A percentile compares a stretch with the other conserved stretches of the same genome.
phyloP scores from a whole-genome alignment of 2,329 filamentous ascomycete species.

The Fusarium algeriense region DNA sequence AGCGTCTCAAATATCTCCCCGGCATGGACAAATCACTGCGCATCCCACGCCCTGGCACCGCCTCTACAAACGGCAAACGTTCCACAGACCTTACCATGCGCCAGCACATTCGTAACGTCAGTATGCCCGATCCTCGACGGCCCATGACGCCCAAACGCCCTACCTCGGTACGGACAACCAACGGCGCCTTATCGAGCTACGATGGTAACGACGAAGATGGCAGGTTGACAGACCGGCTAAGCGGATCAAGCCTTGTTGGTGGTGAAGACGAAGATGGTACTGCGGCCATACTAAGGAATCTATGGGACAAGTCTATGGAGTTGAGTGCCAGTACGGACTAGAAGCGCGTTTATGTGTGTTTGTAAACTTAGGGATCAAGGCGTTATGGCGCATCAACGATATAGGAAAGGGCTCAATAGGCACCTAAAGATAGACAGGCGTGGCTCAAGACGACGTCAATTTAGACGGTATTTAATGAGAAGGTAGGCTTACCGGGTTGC shows the following conservation, averaged over 20 bases:
- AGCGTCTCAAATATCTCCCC: conserved; percentile 60
- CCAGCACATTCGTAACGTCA: conserved; percentile 57
- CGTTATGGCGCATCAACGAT: conserved; percentile 19
- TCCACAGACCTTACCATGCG: conserved; percentile 48
- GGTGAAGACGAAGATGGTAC: conserved; percentile 65
- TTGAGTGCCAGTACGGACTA: conserved; percentile 62
- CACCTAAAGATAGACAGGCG: conserved; percentile 25
- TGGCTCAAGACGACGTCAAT: conserved; percentile 15
- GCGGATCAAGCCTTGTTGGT: conserved; percentile 63
- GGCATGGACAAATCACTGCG: conserved; percentile 63
- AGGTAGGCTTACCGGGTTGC: neutral
- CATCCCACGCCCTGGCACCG: conserved; percentile 59
- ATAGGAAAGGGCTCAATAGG: conserved; percentile 31
- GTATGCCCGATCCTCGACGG: conserved; percentile 53
- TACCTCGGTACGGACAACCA: conserved; percentile 52
- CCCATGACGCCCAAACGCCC: conserved; percentile 50
- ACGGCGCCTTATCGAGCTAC: conserved; percentile 59
- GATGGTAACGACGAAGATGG: conserved; percentile 61
- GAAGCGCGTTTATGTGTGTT: conserved; percentile 8
- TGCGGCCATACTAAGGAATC: conserved; percentile 64
- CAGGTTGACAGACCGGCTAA: conserved; percentile 58
- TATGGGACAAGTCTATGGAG: conserved; percentile 73
- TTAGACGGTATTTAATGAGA: conserved; percentile 17
- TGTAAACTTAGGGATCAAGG: conserved; percentile 21
- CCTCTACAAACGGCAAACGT: conserved; percentile 55